Conservation (phyloP, 169 alveolate genomes). For the Eimeria maxima region DNA sequence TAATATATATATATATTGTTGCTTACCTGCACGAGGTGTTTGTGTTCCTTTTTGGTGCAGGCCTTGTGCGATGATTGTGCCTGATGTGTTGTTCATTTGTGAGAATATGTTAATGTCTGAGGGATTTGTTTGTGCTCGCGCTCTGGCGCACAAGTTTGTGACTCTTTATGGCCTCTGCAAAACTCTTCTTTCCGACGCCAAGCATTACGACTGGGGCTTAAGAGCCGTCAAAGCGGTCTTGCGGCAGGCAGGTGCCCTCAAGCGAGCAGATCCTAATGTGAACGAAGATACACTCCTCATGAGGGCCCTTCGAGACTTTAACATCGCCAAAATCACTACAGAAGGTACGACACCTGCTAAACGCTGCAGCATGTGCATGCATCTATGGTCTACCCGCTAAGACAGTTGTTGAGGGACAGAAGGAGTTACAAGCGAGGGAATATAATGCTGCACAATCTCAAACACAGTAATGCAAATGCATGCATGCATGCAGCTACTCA, state of each 20-base stretch:
- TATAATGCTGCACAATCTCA: too few species aligned
- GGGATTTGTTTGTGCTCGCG: constrained; percentile 97
- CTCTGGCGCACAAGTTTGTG: constrained; percentile 96
- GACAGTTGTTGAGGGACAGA: too few species aligned
- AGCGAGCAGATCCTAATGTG: constrained; percentile 92
- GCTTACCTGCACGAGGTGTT: not conserved
- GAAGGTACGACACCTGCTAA: constrained; percentile 76
- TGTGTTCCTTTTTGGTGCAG: constrained; percentile 83
- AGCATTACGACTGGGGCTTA: constrained; percentile 97
- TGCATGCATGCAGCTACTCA: too few species aligned
- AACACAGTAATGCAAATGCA: too few species aligned
- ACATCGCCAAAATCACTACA: constrained; percentile 95
- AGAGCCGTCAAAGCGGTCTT: constrained; percentile 96
- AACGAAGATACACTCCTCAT: constrained; percentile 93
- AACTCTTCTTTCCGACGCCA: constrained; percentile 95
- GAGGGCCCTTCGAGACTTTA: constrained; percentile 97
- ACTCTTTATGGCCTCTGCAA: constrained; percentile 93
- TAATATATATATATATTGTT: not conserved
- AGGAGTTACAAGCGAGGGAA: too few species aligned
- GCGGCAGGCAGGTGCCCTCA: constrained; percentile 96
- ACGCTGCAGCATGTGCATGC: not conserved
- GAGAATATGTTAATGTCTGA: constrained; percentile 98
- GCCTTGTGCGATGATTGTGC: constrained; percentile 98
- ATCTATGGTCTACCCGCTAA: too few species aligned
- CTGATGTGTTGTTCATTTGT: constrained; percentile 96